Conservation (phyloP, 495 filamentous ascomycete genomes). For the Cercophora newfieldiana region DNA sequence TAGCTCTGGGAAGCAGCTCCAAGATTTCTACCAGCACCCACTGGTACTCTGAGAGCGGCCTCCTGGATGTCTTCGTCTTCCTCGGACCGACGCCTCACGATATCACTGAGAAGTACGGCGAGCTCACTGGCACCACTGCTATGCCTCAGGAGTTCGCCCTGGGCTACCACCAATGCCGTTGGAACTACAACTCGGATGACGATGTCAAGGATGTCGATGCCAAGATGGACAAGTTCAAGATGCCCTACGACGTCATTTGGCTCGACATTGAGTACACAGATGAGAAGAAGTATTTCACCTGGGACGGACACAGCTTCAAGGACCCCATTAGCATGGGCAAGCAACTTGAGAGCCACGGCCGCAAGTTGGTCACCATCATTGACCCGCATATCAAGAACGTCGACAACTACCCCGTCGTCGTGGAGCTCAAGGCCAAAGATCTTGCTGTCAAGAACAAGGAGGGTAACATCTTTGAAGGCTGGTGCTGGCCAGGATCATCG, state of each 20-base stretch:
- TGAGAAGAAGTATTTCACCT: conserved; percentile 96
- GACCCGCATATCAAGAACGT: conserved; percentile 97
- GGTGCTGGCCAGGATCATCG: conserved; percentile 95
- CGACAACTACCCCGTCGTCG: conserved; percentile 69
- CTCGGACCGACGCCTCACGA: conserved; percentile 83
- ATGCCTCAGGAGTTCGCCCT: conserved; percentile 90
- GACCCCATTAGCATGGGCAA: conserved; percentile 86
- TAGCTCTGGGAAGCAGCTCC: conserved; percentile 66
- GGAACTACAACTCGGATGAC: conserved; percentile 97
- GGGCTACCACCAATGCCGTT: conserved; percentile 94
- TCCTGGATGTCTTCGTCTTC: conserved; percentile 91
- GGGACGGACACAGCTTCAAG: conserved; percentile 82
- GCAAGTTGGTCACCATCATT: conserved; percentile 92
- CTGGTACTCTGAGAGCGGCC: conserved; percentile 91
- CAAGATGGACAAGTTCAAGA: conserved; percentile 91
- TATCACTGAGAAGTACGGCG: conserved; percentile 75
- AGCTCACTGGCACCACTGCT: conserved; percentile 91
- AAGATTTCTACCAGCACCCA: conserved; percentile 84
- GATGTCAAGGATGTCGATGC: conserved; percentile 95
- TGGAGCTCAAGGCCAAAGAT: conserved; percentile 80
- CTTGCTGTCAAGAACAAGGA: conserved; percentile 88
- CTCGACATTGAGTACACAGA: conserved; percentile 96
- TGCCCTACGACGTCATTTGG: conserved; percentile 99
- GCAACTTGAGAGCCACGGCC: conserved; percentile 75
- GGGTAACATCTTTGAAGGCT: conserved; percentile 84